phyloP scores from a whole-genome alignment of 1,139 yeast genomes.

The Diutina siamensis region DNA sequence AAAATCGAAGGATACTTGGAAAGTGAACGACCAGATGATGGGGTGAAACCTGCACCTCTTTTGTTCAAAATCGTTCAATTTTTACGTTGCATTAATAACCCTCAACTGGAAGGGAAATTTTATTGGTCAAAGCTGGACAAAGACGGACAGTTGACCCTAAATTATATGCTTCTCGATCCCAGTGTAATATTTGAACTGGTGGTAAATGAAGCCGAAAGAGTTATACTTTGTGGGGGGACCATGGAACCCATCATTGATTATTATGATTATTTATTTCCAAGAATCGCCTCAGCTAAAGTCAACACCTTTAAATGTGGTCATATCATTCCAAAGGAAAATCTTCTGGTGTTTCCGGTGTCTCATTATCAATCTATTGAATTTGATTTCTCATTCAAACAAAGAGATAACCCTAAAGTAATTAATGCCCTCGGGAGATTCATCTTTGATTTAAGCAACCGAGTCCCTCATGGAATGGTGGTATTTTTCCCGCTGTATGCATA shows the following conservation, averaged over 20 bases:
- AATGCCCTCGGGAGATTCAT: conserved; percentile 42
- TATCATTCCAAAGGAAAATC: conserved; percentile 61
- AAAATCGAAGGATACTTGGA: conserved; percentile 70
- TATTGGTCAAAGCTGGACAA: conserved; percentile 41
- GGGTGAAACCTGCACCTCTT: conserved; percentile 34
- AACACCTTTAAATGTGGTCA: conserved; percentile 69
- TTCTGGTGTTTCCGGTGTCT: conserved; percentile 47
- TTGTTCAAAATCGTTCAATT: conserved; percentile 59
- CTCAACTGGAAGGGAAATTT: conserved; percentile 71
- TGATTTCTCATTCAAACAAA: conserved; percentile 59
- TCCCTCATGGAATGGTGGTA: conserved; percentile 69
- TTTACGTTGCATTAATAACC: conserved; percentile 55
- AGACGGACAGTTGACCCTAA: conserved; percentile 25
- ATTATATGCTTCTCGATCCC: conserved; percentile 75
- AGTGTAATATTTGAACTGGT: conserved; percentile 57
- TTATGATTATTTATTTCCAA: conserved; percentile 54
- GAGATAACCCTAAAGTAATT: conserved; percentile 39
- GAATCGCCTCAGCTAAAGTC: conserved; percentile 27
- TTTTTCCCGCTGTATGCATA: conserved; percentile 84
- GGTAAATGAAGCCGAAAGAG: conserved; percentile 55
- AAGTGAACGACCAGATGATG: conserved; percentile 11
- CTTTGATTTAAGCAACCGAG: conserved; percentile 24
- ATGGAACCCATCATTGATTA: conserved; percentile 86
- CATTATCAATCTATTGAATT: conserved; percentile 19
- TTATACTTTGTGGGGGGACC: conserved; percentile 87